Base-by-base conservation (phyloP, 2,329 filamentous ascomycete genomes). In the Ophiostoma sp. region DNA sequence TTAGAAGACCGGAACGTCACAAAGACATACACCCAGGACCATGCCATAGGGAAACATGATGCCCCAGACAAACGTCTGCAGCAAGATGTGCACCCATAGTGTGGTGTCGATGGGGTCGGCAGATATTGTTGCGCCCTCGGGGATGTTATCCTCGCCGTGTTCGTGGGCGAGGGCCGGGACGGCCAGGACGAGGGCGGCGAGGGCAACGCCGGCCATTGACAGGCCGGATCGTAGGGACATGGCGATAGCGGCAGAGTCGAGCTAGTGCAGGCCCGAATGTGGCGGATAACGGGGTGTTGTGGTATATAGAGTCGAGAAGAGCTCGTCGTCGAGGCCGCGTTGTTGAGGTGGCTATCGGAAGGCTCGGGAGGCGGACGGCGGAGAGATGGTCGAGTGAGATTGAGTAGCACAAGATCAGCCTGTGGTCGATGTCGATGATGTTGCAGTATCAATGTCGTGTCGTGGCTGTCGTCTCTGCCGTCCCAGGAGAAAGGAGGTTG, bases 31-130 rank as follows among this genome's bases (percentile, higher is more conserved):
- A 71, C 94, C 94, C 23, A 97, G 83, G 60, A 98, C 93, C 94
- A 99, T 98, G 75, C 95, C 95, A 20, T 92, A 85, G 13, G 95
- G 95, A 77, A 97, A 98, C 71, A 98, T 87, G 75, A 99, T 84
- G 72, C 95, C 95, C 83, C 96, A 98, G 71, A 93, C 88, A 71
- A 95, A 77, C 78, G 89, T 90, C 84, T 97, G 94, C 65, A 96
- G 80, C 72, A 97, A 85, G 76, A 99, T 98, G 80, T 99, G 95
- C 75, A 90, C 85, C 95, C 95, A 99, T 87, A 99, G 80, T 76
- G 89, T 92, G 60, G 89, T 85, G 79, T 98, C 95, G 66, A 75
- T 85, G 1, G 92, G 91, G 44, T 94, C 91, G 65, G 79, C 76
- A n/a, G 90, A 92, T 76, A 92, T 82, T 39, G 86, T 84, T 74